A percentile compares a stretch with the other conserved stretches of the same genome.
Conservation (phyloP, 2,329 filamentous ascomycete genomes). For the Aspergillus glaucus region DNA sequence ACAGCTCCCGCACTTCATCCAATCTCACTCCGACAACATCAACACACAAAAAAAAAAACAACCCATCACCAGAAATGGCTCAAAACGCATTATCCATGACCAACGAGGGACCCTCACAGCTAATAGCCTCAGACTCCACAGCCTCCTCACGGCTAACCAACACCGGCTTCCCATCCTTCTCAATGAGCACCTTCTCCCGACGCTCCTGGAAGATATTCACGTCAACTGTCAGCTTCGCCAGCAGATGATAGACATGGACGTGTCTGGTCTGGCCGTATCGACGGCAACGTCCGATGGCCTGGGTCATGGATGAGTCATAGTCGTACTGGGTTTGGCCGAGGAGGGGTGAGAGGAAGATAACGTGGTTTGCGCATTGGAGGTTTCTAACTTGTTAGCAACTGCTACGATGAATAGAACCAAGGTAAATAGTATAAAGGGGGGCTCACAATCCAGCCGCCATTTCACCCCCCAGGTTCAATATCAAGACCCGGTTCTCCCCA, state of each 20-base stretch:
- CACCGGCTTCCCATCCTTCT: slow-evolving; percentile 15
- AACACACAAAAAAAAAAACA: neutral
- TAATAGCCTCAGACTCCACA: slow-evolving; percentile 11
- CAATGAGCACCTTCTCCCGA: slow-evolving; percentile 22
- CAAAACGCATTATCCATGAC: slow-evolving; percentile 21
- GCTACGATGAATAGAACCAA: neutral
- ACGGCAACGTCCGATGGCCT: slow-evolving; percentile 56
- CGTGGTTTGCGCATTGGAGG: slow-evolving; percentile 57
- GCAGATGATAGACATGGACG: slow-evolving; percentile 53
- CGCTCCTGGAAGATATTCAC: slow-evolving; percentile 39
- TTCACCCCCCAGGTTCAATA: slow-evolving; percentile 52
- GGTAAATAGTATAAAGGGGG: slow-evolving; percentile 5
- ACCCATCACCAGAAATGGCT: neutral
- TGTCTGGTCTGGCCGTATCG: slow-evolving; percentile 53
- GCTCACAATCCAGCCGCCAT: slow-evolving; percentile 56
- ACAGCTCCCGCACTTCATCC: too few relatives aligned
- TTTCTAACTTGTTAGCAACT: slow-evolving; percentile 41
- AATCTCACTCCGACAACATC: neutral
- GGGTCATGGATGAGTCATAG: slow-evolving; percentile 55
- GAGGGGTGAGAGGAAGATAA: slow-evolving; percentile 57
- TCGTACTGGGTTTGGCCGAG: slow-evolving; percentile 45
- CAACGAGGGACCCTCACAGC: slow-evolving; percentile 23
- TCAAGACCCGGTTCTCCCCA: slow-evolving; percentile 42
- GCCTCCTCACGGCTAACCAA: slow-evolving; percentile 16
- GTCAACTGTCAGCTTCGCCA: slow-evolving; percentile 40